Evolutionary conservation across 805 yeast species (phyloP), one percentile per base, ranked within the genome.

Genomic region (Candida berthetii): DNA sequence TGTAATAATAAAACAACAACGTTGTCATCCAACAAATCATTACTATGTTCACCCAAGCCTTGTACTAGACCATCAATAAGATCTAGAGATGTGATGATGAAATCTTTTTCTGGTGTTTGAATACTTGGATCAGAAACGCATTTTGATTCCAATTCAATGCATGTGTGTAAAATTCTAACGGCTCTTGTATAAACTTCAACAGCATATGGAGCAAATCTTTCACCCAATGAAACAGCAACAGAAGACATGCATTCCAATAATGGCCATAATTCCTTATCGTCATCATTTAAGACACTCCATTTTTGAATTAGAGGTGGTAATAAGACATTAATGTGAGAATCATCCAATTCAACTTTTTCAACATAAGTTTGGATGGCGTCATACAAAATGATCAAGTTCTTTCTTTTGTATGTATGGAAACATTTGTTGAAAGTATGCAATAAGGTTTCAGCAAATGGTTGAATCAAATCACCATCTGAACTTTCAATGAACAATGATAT

Each of bases 281-380:
- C 79, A 57, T 93, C 96, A 14, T 68, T 65, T 39, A 89, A 62
- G 32, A 61, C 52, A 42, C 81, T 79, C 99, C 99, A 93, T 62
- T 86, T 85, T 13, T 65, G 70, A 38, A 91, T 74, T 43, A 93
- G 68, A 20, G 96, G 95, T 5, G 96, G 96, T 49, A 93, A 65
- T 16, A 93, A 64, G 1, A 74, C 55, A 41, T 78, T 70, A 47
- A 87, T 71, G 42, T 76, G 80, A 19, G 70, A 68, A 34, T 76
- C 79, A 42, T 81, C 77, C 32, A 76, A 64, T 32, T 74, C 68
- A 41, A 84, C 68, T 46, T 82, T 79, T 48, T 88, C 96, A 17
- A 89, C 85, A 58, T 90, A 80, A 7, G 96, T 83, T 55, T 88
- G 95, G 15, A 93, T 80, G 8, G 96, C 87, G 60, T 93, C 98